Evolutionary conservation across 768 basidiomycete genomes (phyloP).

Genomic region (Lactarius quietus): DNA sequence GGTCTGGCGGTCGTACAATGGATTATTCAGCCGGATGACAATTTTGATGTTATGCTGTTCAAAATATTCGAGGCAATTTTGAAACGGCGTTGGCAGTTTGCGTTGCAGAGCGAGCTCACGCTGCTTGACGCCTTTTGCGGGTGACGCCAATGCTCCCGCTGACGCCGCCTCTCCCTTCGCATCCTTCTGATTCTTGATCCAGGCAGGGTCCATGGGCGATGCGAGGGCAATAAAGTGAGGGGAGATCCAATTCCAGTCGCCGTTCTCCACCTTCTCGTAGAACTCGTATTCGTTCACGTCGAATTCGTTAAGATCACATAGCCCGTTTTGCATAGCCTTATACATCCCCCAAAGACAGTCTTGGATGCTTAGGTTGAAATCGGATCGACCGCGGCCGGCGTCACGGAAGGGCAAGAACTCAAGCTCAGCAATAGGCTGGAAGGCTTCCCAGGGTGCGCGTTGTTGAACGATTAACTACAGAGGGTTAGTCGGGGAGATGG

Average conservation of each 20-base stretch:
- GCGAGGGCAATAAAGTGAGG: constrained; percentile 93
- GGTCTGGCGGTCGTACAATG: constrained; percentile 78
- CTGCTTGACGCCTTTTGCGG: constrained; percentile 34
- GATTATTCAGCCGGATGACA: constrained; percentile 91
- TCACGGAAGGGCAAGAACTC: constrained; percentile 97
- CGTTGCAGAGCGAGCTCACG: constrained; percentile 59
- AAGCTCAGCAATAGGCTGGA: constrained; percentile 86
- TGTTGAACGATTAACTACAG: constrained; percentile 87
- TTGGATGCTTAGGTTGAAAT: constrained; percentile 91
- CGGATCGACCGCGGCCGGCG: constrained; percentile 87
- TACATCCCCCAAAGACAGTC: constrained; percentile 87
- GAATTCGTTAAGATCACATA: constrained; percentile 95
- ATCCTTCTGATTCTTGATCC: constrained; percentile 74
- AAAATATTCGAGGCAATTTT: constrained; percentile 92
- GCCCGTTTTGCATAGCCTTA: constrained; percentile 86
- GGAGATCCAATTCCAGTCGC: constrained; percentile 95
- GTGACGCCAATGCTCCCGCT: constrained; percentile 28
- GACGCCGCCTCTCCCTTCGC: constrained; percentile 59
- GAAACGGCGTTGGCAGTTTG: constrained; percentile 74
- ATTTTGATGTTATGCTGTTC: constrained; percentile 82
- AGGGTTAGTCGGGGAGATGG: background rate
- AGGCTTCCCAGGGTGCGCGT: constrained; percentile 90
- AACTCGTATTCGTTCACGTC: constrained; percentile 89
- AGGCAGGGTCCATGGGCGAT: constrained; percentile 78
- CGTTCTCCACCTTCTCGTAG: constrained; percentile 94